Percentiles rank a stretch among this genome's conserved stretches.
phyloP scores from a whole-genome alignment of 1,284 basidiomycete genomes.

The Exobasidium rhododendri region DNA sequence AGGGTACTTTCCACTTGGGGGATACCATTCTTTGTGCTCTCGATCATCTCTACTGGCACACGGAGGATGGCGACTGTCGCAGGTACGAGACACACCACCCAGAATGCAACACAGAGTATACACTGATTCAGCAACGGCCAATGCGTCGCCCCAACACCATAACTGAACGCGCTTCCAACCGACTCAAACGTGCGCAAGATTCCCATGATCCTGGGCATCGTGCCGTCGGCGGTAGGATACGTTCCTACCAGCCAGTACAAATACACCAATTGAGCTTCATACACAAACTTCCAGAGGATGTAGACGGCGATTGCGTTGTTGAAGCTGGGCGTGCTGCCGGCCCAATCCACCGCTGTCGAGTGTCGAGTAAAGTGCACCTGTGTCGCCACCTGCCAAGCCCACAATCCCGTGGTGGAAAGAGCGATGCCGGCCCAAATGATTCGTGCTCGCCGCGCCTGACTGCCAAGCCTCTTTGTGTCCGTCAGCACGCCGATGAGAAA shows the following conservation, averaged over 20 bases:
- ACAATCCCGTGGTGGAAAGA: background rate
- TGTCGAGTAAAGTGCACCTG: constrained; percentile 13
- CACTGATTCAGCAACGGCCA: constrained; percentile 13
- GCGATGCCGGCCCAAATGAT: constrained; percentile 3
- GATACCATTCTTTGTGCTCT: too few relatives aligned
- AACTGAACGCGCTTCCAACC: constrained; percentile 3
- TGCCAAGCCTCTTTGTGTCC: constrained; percentile 6
- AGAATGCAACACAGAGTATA: constrained; percentile 10
- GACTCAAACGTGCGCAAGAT: constrained; percentile 11
- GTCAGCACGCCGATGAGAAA: background rate
- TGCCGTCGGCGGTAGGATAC: constrained; percentile 1
- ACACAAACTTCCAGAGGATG: constrained; percentile 1
- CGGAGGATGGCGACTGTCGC: background rate
- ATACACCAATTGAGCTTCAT: constrained; percentile 5
- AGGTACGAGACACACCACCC: constrained; percentile 9
- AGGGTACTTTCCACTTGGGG: too few relatives aligned
- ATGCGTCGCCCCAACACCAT: constrained; percentile 11
- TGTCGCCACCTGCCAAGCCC: constrained; percentile 13
- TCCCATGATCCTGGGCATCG: constrained; percentile 7
- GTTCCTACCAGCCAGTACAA: constrained; percentile 14
- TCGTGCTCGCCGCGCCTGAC: constrained; percentile 6
- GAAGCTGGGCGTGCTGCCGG: constrained; percentile 1
- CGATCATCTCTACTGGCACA: constrained; percentile 7
- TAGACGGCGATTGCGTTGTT: constrained; percentile 13
- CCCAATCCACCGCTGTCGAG: constrained; percentile 3